Conservation (phyloP, 1,284 basidiomycete genomes). For the Cutaneotrichosporon sp. region DNA sequence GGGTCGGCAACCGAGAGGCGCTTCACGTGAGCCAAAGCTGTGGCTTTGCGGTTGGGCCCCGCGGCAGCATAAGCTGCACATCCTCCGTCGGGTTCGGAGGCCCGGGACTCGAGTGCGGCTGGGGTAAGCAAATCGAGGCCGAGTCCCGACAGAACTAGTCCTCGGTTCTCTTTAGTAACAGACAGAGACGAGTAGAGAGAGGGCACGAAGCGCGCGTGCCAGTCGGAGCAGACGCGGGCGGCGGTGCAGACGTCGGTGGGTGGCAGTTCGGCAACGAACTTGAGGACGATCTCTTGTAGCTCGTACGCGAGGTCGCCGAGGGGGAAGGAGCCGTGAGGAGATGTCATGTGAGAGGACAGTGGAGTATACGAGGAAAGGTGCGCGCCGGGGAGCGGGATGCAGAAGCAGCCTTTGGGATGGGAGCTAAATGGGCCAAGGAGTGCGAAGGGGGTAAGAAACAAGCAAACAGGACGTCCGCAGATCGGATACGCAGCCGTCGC, state of each 20-base stretch:
- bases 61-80: neutral
- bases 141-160: slow-evolving; percentile 7
- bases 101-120: slow-evolving; percentile 13
- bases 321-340: too few relatives aligned
- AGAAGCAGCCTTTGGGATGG: too few relatives aligned
- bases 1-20: slow-evolving; percentile 5
- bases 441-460: too few relatives aligned
- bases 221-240: neutral
- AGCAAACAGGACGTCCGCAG: too few relatives aligned
- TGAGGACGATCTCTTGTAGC: slow-evolving; percentile 11
- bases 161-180: slow-evolving; percentile 7
- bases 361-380: too few relatives aligned
- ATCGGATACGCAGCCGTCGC: too few relatives aligned
- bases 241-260: slow-evolving; percentile 5
- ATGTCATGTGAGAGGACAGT: too few relatives aligned
- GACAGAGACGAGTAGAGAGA: slow-evolving; percentile 8
- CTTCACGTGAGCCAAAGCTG: slow-evolving; percentile 4
- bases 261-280: slow-evolving; percentile 4
- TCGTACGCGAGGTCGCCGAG: slow-evolving; percentile 8
- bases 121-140: slow-evolving; percentile 15
- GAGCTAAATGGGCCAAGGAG: too few relatives aligned
- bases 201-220: slow-evolving; percentile 10
- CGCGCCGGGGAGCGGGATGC: too few relatives aligned
- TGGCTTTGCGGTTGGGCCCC: slow-evolving; percentile 5
- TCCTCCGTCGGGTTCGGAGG: neutral